phyloP scores from a whole-genome alignment of 2,329 filamentous ascomycete species.

The Pseudogymnoascus sp. region DNA sequence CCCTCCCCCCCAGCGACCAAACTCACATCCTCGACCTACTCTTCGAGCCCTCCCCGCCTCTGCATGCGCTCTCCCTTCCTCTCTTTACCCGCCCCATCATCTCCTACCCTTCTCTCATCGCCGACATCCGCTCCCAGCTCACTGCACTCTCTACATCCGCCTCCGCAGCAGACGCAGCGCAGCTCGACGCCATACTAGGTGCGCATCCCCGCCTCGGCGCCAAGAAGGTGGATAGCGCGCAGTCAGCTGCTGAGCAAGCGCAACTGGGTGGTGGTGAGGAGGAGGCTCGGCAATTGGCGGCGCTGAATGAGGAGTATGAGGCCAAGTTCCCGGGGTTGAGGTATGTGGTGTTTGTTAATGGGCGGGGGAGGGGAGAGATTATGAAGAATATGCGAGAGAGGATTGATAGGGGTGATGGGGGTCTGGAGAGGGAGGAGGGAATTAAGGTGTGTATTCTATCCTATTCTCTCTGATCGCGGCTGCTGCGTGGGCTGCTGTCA shows the following conservation, averaged over 20 bases:
- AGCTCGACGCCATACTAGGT: conserved; percentile 64
- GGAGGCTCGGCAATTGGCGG: conserved; percentile 47
- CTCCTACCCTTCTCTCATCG: conserved; percentile 63
- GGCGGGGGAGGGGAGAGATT: conserved; percentile 61
- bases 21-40: conserved; percentile 55
- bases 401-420: conserved; percentile 59
- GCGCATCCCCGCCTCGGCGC: conserved; percentile 79
- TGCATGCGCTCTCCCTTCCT: conserved; percentile 62
- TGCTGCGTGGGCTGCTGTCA: not conserved
- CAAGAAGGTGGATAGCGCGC: conserved; percentile 70
- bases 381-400: conserved; percentile 74
- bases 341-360: conserved; percentile 91
- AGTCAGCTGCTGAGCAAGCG: conserved; percentile 76
- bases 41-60: conserved; percentile 71
- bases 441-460: conserved; percentile 50
- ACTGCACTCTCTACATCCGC: conserved; percentile 46
- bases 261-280: conserved; percentile 56
- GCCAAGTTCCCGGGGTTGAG: conserved; percentile 68
- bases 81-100: conserved; percentile 52
- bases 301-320: conserved; percentile 73
- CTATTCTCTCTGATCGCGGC: conserved; percentile 13
- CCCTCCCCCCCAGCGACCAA: not conserved
- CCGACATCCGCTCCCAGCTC: conserved; percentile 55
- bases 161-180: conserved; percentile 41
- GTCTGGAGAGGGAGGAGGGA: conserved; percentile 61